A percentile compares a stretch with the other conserved stretches of the same genome.
phyloP scores from a whole-genome alignment of 768 basidiomycete genomes.

The Boletus bicolor region DNA sequence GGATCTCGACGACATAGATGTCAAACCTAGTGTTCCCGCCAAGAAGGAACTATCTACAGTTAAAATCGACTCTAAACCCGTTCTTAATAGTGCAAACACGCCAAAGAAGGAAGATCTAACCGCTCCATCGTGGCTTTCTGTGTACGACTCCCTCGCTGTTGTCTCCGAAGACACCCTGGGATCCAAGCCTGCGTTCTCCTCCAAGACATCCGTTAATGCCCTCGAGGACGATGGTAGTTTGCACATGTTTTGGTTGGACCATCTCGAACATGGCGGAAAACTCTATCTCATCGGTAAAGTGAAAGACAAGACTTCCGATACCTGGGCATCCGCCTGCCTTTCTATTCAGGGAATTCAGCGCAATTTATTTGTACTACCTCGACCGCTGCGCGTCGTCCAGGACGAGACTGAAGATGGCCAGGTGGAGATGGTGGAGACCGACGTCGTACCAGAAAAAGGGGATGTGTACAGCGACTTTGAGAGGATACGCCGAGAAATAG shows the following conservation, averaged over 20 bases:
- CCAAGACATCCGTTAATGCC: slow-evolving; percentile 46
- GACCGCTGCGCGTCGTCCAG: slow-evolving; percentile 53
- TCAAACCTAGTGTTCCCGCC: slow-evolving; percentile 36
- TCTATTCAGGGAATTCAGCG: slow-evolving; percentile 83
- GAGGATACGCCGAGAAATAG: slow-evolving; percentile 62
- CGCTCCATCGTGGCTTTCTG: slow-evolving; percentile 65
- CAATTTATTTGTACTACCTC: slow-evolving; percentile 86
- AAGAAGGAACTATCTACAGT: slow-evolving; percentile 17
- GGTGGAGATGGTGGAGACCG: slow-evolving; percentile 57
- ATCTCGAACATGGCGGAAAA: slow-evolving; percentile 80
- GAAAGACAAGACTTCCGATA: slow-evolving; percentile 61
- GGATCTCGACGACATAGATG: slow-evolving; percentile 55
- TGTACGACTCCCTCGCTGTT: slow-evolving; percentile 70
- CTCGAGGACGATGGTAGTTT: slow-evolving; percentile 83
- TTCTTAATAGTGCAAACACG: not conserved
- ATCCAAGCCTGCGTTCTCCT: slow-evolving; percentile 34
- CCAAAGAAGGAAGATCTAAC: slow-evolving; percentile 46
- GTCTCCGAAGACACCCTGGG: slow-evolving; percentile 60
- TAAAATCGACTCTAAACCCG: slow-evolving; percentile 17
- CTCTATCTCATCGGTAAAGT: slow-evolving; percentile 92
- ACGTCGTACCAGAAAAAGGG: slow-evolving; percentile 61
- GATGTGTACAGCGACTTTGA: slow-evolving; percentile 88
- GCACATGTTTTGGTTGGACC: slow-evolving; percentile 95
- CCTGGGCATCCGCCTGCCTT: slow-evolving; percentile 84
- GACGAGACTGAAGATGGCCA: slow-evolving; percentile 31